Evolutionary conservation across 768 basidiomycete genomes (phyloP), one percentile per base, ranked within the genome.

Genomic region (Symmetrospora coprosmae): DNA sequence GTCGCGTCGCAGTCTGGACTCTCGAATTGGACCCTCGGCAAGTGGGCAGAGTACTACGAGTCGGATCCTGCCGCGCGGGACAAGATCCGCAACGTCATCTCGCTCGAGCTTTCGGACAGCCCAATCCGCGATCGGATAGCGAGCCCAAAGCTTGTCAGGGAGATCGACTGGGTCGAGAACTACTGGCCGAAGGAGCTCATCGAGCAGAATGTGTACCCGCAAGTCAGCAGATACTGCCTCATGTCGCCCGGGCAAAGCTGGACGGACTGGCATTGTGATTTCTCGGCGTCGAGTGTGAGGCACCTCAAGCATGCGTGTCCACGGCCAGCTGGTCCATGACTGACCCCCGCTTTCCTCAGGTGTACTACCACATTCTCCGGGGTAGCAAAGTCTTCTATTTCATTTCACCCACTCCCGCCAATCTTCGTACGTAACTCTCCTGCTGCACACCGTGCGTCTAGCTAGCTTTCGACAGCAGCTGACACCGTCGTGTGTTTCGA

Each of bases 191-290:
- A 77, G 59, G 81, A 81, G 46, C 79, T 81, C 67, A 81, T 82
- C 35, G 81, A 81, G 66, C 81, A 83, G 0, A 79, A 86, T 60
- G 68, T 78, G 50, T 90, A 85, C 69, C 92, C 92, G 6, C 92
- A 92, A 69, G 92, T 99, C 1, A 89, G 92, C 69, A 72, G 92
- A 50, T 99, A 99, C 71, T 96, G 92, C 69, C 75, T 99, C 60
- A 99, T 99, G 94, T 87, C 88, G 33, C 89, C 92, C 21, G 83
- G 81, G 7, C 80, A 82, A 23, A 87, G 88, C 30, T 96, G 91
- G 88, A 99, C 92, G 63, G 91, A 89, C 66, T 69, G 82, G 94
- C 92, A 99, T 69, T 77, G 97, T 62, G 94, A 99, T 74, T 96
- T 99, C 70, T 92, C 92, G 21, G 94, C 90, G 0, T 90, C 87